Evolutionary conservation across 2,329 filamentous ascomycete genomes (phyloP), one percentile per base, ranked within the genome.

Genomic region (Fusarium chlamydosporum): DNA sequence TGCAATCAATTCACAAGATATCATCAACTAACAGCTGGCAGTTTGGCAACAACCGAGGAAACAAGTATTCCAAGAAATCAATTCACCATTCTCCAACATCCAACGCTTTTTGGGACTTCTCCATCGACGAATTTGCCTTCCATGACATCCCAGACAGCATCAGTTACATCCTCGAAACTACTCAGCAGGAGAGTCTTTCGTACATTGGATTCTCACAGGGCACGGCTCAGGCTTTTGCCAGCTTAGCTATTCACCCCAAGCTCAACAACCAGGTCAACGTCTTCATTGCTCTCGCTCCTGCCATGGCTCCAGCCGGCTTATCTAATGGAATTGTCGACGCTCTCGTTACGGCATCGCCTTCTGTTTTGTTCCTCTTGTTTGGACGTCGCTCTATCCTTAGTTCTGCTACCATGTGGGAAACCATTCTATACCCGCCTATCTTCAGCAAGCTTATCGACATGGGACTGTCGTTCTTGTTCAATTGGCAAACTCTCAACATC

Each of bases 41-140:
- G 92, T 85, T 99, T 66, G 96, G 96, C 51, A 99, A 99, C 79
- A 99, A 99, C 76, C 90, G 96, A 35, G 96, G 96, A 50, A 99
- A 99, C 85, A 99, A 99, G 78, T 99, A 99, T 81, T 97, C 94
- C 45, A 99, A 98, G 80, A 99, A 99, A 81, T 94, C 90, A 4
- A 88, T 94, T 52, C 86, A 90, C 61, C 84, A 85, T 67, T 91
- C 93, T 1, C 94, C 96, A 0, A 91, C 88, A 1, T 91, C 92
- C 4, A 82, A 86, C 37, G 85, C 88, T 15, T 99, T 99, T 79
- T 99, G 96, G 96, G 91, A 97, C 78, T 99, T 99, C 77, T 97
- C 93, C 52, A 98, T 99, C 76, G 96, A 99, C 77, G 92, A 99
- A 76, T 99, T 99, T 77, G 96, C 96, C 47, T 97, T 99, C 75